A percentile compares a stretch with the other conserved stretches of the same genome.
These are phyloP conservation scores for Nicotiana otophora DNA, from an alignment of 257 asterid species.

Conservation along the genomic window DNA sequence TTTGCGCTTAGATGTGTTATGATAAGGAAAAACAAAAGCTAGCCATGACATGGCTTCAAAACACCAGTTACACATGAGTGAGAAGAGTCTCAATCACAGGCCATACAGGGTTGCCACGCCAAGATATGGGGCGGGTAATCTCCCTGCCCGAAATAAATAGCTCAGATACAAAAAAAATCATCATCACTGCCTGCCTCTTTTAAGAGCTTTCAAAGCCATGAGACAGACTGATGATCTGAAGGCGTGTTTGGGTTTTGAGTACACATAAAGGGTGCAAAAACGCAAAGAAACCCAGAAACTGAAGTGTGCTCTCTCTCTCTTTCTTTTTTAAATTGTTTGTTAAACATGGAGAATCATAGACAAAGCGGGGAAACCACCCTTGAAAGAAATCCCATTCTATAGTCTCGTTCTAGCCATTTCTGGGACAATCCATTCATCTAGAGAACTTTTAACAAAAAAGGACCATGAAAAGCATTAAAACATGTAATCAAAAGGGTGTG, in stretches of 20 bases:
- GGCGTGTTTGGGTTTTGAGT: background rate
- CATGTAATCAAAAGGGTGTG: too few species aligned
- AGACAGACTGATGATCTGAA: background rate
- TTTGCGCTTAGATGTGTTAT: background rate
- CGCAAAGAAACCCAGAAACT: background rate
- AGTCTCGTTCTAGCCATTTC: background rate
- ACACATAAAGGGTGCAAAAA: background rate
- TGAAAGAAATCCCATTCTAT: constrained; percentile 17
- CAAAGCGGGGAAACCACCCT: constrained; percentile 51
- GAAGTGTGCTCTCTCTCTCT: background rate
- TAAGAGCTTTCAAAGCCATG: background rate
- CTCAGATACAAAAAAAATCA: background rate
- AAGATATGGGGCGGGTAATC: background rate
- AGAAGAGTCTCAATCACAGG: background rate
- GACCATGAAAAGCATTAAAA: too few species aligned
- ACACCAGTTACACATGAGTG: constrained; percentile 1
- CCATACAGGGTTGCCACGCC: constrained; percentile 10
- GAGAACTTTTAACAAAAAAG: background rate
- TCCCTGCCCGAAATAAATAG: background rate
- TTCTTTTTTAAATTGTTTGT: background rate
- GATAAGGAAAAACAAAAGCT: background rate
- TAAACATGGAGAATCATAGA: constrained; percentile 7
- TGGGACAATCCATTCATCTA: background rate
- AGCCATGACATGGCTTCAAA: constrained; percentile 27
- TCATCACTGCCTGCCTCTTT: constrained; percentile 11